These are phyloP conservation scores for Insectozyma bohioensis DNA, from an alignment of 1,139 yeast genomes.

Conservation along the genomic window DNA sequence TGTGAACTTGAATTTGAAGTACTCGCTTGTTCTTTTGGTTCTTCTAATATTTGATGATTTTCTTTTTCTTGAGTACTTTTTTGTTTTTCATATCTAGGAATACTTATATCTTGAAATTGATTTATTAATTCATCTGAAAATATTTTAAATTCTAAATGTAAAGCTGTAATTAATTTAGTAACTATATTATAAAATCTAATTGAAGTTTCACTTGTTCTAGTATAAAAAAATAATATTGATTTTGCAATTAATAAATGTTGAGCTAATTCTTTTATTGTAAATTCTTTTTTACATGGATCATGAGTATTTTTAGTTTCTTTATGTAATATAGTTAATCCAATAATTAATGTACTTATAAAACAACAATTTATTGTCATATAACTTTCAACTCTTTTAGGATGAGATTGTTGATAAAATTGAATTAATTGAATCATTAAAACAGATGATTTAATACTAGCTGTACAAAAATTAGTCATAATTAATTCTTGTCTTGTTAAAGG, in stretches of 20 bases:
- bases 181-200: not conserved
- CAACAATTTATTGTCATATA: slow-evolving; percentile 14
- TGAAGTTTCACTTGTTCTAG: slow-evolving; percentile 11
- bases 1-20: no score
- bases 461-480: slow-evolving; percentile 16
- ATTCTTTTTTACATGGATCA: no score
- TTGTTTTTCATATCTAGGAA: not conserved
- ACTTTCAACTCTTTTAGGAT: slow-evolving; percentile 15
- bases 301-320: slow-evolving; percentile 11
- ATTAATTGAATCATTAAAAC: slow-evolving; percentile 16
- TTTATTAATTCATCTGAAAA: no score
- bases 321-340: slow-evolving; percentile 17
- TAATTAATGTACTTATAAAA: slow-evolving; percentile 13
- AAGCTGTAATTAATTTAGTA: no score
- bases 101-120: no score
- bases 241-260: no score
- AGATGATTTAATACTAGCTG: slow-evolving; percentile 18
- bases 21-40: no score
- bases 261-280: no score
- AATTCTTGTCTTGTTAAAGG: slow-evolving; percentile 14
- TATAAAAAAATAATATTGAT: slow-evolving; percentile 15
- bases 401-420: slow-evolving; percentile 11
- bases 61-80: not conserved
- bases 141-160: no score
- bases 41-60: slow-evolving; percentile 15